A percentile compares a stretch with the other conserved stretches of the same genome.
phyloP scores from a whole-genome alignment of 129 eudicot genomes.

The Erigeron canadensis region DNA sequence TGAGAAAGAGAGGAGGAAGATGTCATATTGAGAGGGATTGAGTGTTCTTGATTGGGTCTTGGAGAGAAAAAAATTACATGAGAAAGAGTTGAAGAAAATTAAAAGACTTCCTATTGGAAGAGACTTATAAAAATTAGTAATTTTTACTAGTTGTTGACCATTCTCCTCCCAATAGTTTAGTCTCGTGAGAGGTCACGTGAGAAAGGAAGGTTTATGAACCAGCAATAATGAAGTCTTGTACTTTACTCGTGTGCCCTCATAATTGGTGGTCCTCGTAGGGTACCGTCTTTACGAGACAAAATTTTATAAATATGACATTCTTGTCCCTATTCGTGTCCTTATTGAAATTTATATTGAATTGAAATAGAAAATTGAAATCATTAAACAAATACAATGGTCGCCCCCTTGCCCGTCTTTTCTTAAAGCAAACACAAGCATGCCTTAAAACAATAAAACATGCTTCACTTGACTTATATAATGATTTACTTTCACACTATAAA shows the following conservation, averaged over 20 bases:
- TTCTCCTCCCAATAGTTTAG: too few species aligned
- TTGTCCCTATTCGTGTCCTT: conserved; percentile 43
- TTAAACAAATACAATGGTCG: conserved; percentile 31
- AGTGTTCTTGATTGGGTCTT: too few species aligned
- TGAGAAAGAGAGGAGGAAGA: too few species aligned
- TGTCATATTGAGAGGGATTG: too few species aligned
- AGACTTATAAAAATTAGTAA: too few species aligned
- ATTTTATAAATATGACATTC: conserved; percentile 42
- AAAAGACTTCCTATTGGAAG: too few species aligned
- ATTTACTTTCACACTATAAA: background rate
- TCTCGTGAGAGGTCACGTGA: conserved; percentile 47
- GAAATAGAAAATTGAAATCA: conserved; percentile 23
- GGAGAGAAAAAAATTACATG: too few species aligned
- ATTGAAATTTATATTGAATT: background rate
- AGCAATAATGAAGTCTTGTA: conserved; percentile 42
- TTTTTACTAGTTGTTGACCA: too few species aligned
- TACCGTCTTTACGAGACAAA: conserved; percentile 51
- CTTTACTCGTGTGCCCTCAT: conserved; percentile 54
- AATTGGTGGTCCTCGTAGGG: conserved; percentile 58
- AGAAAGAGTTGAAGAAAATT: too few species aligned
- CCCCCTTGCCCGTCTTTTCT: conserved; percentile 27
- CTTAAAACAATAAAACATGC: conserved; percentile 28
- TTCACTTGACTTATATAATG: background rate
- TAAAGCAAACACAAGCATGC: conserved; percentile 35
- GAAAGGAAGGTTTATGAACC: conserved; percentile 24